Evolutionary conservation across 192 early-diverging fungal genomes (phyloP), one percentile per base, ranked within the genome.

Genomic region (Entomortierella beljakovae): DNA sequence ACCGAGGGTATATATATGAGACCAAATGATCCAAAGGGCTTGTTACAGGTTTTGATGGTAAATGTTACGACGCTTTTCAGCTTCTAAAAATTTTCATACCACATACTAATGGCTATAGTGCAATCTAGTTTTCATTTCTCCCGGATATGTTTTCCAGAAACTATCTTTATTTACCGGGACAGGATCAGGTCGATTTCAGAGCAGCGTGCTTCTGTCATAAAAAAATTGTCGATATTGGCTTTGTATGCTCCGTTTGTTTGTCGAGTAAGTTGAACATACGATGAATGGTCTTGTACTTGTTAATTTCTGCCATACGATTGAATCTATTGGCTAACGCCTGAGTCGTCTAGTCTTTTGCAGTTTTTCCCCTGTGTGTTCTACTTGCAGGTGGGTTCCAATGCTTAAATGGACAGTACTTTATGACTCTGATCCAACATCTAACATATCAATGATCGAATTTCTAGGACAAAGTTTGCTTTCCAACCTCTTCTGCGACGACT

Each of bases 191-290:
- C 0, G 96, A 99, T 81, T 99, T 96, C 70, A 80, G 96, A 15
- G 94, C 98, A 8, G 92, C 95, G 0, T 99, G 98, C 73, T 99
- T 99, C 59, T 99, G 98, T 77, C 98, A 99, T 82, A 96, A 95
- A 70, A 89, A 87, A 51, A 91, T 95, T 40, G 90, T 98, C 16
- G 94, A 96, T 70, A 88, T 98, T 67, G 98, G 96, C 0, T 98
- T 88, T 82, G 98, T 99, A n/a, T 99, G 98, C 75, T 97, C 96
- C 1, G 97, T 98, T 15, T 99, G 98, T 70, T 79, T 99, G 31
- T 97, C 98, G 20, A 97, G 94, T 94, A 89, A 23, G 69, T 58
- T 31, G 34, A 16, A 6, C 52, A 50, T 34, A 31, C 5, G 46
- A n/a, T n/a, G n/a, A n/a, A n/a, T n/a, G n/a, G n/a, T n/a, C n/a